Evolutionary conservation across 208 protist species (phyloP), one percentile per base, ranked within the genome.

Genomic region (Leishmania aethiopica): DNA sequence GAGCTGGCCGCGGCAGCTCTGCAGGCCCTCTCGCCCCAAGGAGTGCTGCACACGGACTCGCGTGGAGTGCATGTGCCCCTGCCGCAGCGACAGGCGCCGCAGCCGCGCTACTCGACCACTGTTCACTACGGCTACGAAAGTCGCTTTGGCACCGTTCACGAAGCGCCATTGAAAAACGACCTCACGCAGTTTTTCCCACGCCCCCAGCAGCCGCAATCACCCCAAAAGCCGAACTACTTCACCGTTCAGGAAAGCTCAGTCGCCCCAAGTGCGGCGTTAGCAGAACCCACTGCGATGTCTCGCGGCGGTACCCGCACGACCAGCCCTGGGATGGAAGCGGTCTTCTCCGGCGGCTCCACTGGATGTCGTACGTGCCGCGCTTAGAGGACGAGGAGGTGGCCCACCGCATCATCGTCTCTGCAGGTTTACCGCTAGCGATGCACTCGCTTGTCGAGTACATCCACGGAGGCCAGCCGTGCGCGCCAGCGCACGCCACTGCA

Each of bases 361-460:
- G 70, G 0, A 4, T 60, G n/a, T 35, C 67, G 42, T 64, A 76
- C 28, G 75, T 82, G n/a, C 79, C 86, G 11, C 85, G 79, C 11
- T 76, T 92, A 57, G 84, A 94, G 47, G 89, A 92, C 53, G 78
- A 85, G 66, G 62, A 75, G 2, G 89, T 93, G 13, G 80, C 89
- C 1, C 81, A 85, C n/a, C 84, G 86, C 75, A 94, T 94, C 75
- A 92, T 94, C 74, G 88, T 83, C 72, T 91, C 90, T 0, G 92
- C 88, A 4, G 92, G 92, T 13, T 81, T 94, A n/a, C 92, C 92
- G 10, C 82, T 94, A 32, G 88, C 88, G 25, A 80, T 92, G 53
- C 59, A 82, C 53, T 92, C 87, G 28, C 79, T 91, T 22, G 45
- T 84, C 47, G 78, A 91, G 53, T 94, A 92, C 84, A 92, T 94